Conservation (phyloP, 1,284 basidiomycete genomes). For the Cystobasidium sp. region DNA sequence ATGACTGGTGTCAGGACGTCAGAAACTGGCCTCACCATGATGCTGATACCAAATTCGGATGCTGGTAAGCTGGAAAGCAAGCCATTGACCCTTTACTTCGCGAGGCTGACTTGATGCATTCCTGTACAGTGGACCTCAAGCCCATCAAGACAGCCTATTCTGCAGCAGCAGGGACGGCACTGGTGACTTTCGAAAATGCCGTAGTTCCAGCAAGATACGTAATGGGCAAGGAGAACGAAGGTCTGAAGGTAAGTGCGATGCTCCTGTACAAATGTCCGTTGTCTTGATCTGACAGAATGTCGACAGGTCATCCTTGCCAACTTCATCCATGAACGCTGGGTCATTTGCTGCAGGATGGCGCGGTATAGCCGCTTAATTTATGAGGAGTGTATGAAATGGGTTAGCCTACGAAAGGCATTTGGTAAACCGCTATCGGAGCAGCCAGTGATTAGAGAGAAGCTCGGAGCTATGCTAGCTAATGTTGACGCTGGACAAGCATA, state of each 20-base stretch:
- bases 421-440: constrained; percentile 54
- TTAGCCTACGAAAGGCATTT: constrained; percentile 45
- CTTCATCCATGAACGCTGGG: constrained; percentile 59
- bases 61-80: constrained; percentile 63
- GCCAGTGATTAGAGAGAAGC: constrained; percentile 56
- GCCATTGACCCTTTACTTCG: too few relatives aligned
- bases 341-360: constrained; percentile 59
- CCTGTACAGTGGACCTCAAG: constrained; percentile 44
- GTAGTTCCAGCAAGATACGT: constrained; percentile 59
- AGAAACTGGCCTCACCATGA: constrained; percentile 80
- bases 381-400: constrained; percentile 51
- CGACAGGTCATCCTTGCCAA: constrained; percentile 33
- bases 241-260: constrained; percentile 54
- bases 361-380: constrained; percentile 49
- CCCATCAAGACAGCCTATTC: constrained; percentile 54
- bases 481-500: constrained; percentile 38
- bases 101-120: too few relatives aligned
- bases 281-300: background rate
- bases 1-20: constrained; percentile 50
- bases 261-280: background rate
- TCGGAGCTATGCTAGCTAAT: constrained; percentile 53
- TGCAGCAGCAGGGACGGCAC: constrained; percentile 40
- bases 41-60: constrained; percentile 64
- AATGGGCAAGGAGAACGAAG: constrained; percentile 58
- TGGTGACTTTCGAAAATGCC: constrained; percentile 47